Conservation (phyloP, 2,329 filamentous ascomycete species). For the Venturia carpophila region DNA sequence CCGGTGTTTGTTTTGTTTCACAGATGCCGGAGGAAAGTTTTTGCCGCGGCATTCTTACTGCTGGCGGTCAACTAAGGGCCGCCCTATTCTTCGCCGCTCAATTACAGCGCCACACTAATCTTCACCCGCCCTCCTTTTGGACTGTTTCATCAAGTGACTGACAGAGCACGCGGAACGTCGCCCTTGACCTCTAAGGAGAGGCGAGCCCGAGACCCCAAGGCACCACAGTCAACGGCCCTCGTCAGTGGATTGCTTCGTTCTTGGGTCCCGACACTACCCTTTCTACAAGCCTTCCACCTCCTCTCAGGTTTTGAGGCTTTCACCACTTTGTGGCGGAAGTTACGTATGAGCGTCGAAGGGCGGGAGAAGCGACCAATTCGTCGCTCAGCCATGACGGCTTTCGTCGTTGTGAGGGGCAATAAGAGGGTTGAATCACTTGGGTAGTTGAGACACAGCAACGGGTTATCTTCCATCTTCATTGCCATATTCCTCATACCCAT, state of each 20-base stretch:
- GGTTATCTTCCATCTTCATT: not conserved
- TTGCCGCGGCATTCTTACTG: not conserved
- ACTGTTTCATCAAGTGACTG: not conserved
- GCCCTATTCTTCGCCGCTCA: not conserved
- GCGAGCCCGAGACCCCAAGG: not conserved
- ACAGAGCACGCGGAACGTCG: not conserved
- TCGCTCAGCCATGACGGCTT: not conserved
- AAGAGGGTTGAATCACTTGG: not conserved
- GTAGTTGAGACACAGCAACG: not conserved
- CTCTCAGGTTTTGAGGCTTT: not conserved
- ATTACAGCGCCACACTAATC: not conserved
- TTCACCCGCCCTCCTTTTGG: not conserved
- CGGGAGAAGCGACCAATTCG: not conserved
- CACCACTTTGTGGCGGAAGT: not conserved
- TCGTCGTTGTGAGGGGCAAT: not conserved
- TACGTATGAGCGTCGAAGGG: not conserved
- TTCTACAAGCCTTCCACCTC: not conserved
- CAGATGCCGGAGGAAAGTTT: not conserved
- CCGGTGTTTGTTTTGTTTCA: not conserved
- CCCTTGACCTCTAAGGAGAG: not conserved
- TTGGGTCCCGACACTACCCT: not conserved
- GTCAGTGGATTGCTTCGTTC: not conserved
- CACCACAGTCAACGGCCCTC: not conserved
- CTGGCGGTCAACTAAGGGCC: not conserved
- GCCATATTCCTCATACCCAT: not conserved